Evolutionary conservation across 345 rosid genomes (phyloP).

Genomic region (Pugionium cornutum): DNA sequence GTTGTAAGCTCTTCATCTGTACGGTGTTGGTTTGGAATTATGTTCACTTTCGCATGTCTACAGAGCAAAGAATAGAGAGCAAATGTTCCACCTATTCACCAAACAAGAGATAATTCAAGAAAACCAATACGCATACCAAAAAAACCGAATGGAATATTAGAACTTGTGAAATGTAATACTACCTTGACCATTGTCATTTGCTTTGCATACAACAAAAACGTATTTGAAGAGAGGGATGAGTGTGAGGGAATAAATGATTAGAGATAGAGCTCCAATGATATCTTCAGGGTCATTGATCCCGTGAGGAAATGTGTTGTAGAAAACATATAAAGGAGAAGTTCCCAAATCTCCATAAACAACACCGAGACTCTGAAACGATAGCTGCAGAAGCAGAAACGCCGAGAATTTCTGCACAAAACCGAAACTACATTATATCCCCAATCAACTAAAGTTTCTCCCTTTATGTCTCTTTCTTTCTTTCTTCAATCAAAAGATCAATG

Average conservation of each 20-base stretch:
- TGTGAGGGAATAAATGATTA: conserved; percentile 64
- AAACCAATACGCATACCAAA: not conserved
- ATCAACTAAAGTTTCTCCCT: not conserved
- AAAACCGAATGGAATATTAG: not conserved
- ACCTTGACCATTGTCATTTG: conserved; percentile 78
- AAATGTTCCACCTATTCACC: conserved; percentile 83
- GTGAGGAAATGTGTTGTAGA: conserved; percentile 67
- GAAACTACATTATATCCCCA: not conserved
- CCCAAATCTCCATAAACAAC: conserved; percentile 76
- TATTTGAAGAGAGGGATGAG: conserved; percentile 73
- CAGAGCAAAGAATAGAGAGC: conserved; percentile 95
- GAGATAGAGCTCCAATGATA: conserved; percentile 62
- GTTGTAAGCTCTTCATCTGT: conserved; percentile 96
- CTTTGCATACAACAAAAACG: conserved; percentile 69
- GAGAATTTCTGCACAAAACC: conserved; percentile 55
- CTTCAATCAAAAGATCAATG: conserved; percentile 4
- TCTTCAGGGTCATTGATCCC: conserved; percentile 61
- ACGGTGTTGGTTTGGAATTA: conserved; percentile 86
- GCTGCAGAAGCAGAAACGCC: conserved; percentile 54
- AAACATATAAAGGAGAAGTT: conserved; percentile 71
- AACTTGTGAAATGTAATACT: not conserved
- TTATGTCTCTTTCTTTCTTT: not conserved
- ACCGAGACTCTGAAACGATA: conserved; percentile 75
- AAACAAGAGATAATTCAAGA: conserved; percentile 1
- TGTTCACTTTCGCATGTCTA: conserved; percentile 84